phyloP scores from a whole-genome alignment of 2,329 filamentous ascomycete genomes.

The Neoascochyta sp. region DNA sequence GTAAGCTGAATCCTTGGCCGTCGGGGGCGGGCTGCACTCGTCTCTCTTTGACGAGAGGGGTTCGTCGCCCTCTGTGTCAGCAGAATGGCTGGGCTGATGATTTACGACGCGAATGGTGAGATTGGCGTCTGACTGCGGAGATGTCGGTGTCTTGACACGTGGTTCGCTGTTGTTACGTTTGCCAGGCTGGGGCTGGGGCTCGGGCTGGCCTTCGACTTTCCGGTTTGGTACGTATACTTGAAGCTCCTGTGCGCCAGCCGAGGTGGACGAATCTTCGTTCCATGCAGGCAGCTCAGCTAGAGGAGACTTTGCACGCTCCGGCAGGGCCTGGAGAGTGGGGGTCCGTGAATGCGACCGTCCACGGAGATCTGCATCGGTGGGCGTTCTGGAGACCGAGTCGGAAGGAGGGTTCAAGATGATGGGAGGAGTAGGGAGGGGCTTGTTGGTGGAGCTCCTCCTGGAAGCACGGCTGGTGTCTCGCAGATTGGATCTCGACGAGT shows the following conservation, averaged over 20 bases:
- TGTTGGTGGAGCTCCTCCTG: constrained; percentile 34
- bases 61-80: neutral
- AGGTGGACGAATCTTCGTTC: constrained; percentile 18
- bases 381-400: constrained; percentile 5
- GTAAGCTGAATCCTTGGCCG: constrained; percentile 40
- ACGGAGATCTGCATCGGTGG: constrained; percentile 12
- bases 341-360: constrained; percentile 13
- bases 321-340: constrained; percentile 14
- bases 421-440: constrained; percentile 30
- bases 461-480: constrained; percentile 31
- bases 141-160: too few relatives aligned
- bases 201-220: constrained; percentile 12
- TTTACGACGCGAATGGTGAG: too few relatives aligned
- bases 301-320: constrained; percentile 14
- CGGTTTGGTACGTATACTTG: constrained; percentile 17
- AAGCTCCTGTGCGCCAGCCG: too few relatives aligned
- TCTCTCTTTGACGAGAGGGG: constrained; percentile 11
- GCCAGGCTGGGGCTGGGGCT: constrained; percentile 22
- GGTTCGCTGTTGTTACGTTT: constrained; percentile 18
- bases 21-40: constrained; percentile 31
- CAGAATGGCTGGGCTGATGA: too few relatives aligned
- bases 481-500: constrained; percentile 34
- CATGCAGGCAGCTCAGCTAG: constrained; percentile 17
- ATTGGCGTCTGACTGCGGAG: constrained; percentile 13
- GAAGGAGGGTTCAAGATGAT: constrained; percentile 6